Evolutionary conservation across 78 protist species (phyloP).

Genomic region (Blattamonas nauphoetae): DNA sequence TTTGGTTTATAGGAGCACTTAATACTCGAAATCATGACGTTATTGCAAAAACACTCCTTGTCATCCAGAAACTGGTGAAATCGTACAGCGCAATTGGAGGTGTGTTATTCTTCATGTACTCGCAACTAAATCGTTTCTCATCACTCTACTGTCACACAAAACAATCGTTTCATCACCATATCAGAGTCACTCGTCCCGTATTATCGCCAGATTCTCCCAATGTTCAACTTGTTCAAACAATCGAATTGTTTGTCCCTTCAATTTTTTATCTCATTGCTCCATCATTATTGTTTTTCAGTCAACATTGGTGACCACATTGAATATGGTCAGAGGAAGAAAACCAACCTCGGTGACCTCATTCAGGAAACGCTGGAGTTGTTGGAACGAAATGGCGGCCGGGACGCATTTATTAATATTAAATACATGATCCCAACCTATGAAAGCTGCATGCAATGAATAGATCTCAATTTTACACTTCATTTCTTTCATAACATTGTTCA

Average conservation of each 20-base stretch:
- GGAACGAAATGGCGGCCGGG: conserved; percentile 47
- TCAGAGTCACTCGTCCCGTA: conserved; percentile 74
- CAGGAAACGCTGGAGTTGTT: conserved; percentile 73
- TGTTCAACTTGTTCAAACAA: conserved; percentile 68
- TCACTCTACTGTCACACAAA: too few relatives aligned
- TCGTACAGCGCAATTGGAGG: conserved; percentile 58
- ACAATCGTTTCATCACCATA: not conserved
- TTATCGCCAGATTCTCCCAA: conserved; percentile 83
- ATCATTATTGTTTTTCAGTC: not conserved
- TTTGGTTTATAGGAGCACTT: conserved; percentile 40
- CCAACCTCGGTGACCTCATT: conserved; percentile 72
- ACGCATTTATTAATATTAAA: conserved; percentile 80
- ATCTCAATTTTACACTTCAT: too few relatives aligned
- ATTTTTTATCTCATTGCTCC: not conserved
- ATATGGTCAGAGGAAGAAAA: conserved; percentile 59
- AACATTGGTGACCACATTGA: conserved; percentile 69
- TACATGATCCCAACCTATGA: conserved; percentile 82
- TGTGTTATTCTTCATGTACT: not conserved
- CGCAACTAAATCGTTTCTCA: not conserved
- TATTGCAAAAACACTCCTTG: conserved; percentile 57
- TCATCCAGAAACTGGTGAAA: conserved; percentile 68
- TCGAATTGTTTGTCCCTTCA: conserved; percentile 24
- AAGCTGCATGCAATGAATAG: too few relatives aligned
- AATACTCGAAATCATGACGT: conserved; percentile 73
- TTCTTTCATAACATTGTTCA: too few relatives aligned